Percentiles rank a stretch among this genome's conserved stretches.
phyloP scores from a whole-genome alignment of 2,329 filamentous ascomycete genomes.

The Drechslera avenae region DNA sequence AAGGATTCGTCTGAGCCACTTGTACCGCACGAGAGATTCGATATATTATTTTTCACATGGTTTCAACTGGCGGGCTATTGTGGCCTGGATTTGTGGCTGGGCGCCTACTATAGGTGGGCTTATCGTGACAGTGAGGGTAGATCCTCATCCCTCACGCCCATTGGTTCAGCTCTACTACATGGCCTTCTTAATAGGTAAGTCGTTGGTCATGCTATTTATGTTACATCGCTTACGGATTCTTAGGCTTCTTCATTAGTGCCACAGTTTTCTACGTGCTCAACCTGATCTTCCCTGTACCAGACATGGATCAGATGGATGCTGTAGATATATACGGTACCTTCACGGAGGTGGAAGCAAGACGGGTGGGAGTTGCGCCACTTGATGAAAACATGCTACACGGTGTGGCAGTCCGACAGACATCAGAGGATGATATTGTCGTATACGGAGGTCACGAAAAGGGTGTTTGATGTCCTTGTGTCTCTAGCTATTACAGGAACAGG shows the following conservation, averaged over 20 bases:
- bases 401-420: neutral
- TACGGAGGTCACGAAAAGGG: neutral
- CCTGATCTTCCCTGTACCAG: constrained; percentile 47
- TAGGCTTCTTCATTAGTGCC: constrained; percentile 50
- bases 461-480: neutral
- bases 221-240: constrained; percentile 1
- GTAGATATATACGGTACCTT: constrained; percentile 55
- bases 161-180: constrained; percentile 56
- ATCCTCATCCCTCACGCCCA: constrained; percentile 41
- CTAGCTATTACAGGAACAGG: no score
- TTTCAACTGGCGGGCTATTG: constrained; percentile 52
- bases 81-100: constrained; percentile 54
- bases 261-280: constrained; percentile 45
- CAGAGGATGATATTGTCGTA: neutral
- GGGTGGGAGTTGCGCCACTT: constrained; percentile 47
- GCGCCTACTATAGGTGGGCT: constrained; percentile 52
- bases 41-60: constrained; percentile 54
- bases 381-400: constrained; percentile 9
- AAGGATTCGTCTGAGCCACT: constrained; percentile 44
- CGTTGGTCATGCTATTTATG: neutral
- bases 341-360: constrained; percentile 50
- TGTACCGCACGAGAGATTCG: constrained; percentile 45
- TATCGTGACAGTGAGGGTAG: constrained; percentile 44
- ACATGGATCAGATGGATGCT: constrained; percentile 52
- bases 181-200: constrained; percentile 53